A percentile compares a stretch with the other conserved stretches of the same genome.
Evolutionary conservation across 2,329 filamentous ascomycete genomes (phyloP).

Genomic region (Cordyceps militaris): DNA sequence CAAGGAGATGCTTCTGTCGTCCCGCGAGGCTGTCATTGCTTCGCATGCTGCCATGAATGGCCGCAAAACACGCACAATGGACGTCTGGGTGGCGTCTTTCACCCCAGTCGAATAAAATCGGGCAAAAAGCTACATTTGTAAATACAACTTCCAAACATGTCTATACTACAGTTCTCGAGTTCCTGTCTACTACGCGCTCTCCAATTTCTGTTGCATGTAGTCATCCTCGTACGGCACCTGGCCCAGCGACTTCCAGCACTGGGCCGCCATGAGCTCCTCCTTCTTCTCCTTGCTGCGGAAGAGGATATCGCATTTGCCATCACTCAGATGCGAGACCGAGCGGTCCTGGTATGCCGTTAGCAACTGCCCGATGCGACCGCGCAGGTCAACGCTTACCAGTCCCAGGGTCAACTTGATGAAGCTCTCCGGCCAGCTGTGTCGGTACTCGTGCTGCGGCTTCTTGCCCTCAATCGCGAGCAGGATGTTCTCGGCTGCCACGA

Average conservation of each 20-base stretch:
- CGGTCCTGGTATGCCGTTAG: constrained; percentile 30
- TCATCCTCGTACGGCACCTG: constrained; percentile 38
- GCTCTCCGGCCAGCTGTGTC: constrained; percentile 38
- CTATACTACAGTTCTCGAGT: background rate
- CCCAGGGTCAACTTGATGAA: constrained; percentile 49
- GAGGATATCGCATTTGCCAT: constrained; percentile 37
- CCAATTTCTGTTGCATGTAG: background rate
- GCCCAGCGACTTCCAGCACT: constrained; percentile 36
- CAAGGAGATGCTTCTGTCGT: constrained; percentile 22
- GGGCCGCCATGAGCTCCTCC: constrained; percentile 35
- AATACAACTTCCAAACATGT: background rate
- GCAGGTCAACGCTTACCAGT: constrained; percentile 31
- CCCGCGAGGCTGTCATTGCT: constrained; percentile 26
- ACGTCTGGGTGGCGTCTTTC: constrained; percentile 30
- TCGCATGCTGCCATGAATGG: constrained; percentile 24
- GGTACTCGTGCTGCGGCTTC: constrained; percentile 32
- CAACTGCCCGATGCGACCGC: background rate
- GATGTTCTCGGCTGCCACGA: constrained; percentile 44
- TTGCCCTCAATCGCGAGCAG: constrained; percentile 37
- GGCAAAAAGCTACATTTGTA: background rate
- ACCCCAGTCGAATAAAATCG: background rate
- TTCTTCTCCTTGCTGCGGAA: constrained; percentile 35
- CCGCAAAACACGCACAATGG: constrained; percentile 32
- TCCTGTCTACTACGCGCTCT: background rate
- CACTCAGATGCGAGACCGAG: constrained; percentile 36